Percentiles rank a stretch among this genome's conserved stretches.
Evolutionary conservation across 192 early-diverging fungal species (phyloP).

Genomic region (Umbelopsis sp.): DNA sequence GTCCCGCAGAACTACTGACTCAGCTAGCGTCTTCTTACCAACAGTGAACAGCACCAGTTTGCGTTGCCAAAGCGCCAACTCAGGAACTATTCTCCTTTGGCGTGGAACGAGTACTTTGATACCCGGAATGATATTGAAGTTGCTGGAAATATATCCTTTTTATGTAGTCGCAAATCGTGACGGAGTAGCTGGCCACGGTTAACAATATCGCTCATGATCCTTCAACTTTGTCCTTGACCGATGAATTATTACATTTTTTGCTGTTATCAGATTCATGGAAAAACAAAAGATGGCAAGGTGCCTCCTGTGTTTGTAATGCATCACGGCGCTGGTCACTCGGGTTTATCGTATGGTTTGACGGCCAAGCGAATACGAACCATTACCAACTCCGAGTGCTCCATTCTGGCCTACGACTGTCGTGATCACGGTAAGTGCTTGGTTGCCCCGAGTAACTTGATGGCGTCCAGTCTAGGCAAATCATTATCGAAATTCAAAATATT

Average conservation of each 20-base stretch:
- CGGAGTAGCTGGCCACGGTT: too few relatives aligned
- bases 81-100: slow-evolving; percentile 42
- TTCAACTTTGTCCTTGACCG: neutral
- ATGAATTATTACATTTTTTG: slow-evolving; percentile 44
- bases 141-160: slow-evolving; percentile 45
- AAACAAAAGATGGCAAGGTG: slow-evolving; percentile 33
- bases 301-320: slow-evolving; percentile 74
- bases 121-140: slow-evolving; percentile 38
- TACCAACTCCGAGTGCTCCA: slow-evolving; percentile 38
- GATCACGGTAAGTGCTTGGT: slow-evolving; percentile 64
- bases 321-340: slow-evolving; percentile 80
- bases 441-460: neutral
- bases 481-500: slow-evolving; percentile 1
- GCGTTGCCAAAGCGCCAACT: neutral
- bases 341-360: slow-evolving; percentile 67
- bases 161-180: neutral
- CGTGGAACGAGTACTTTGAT: slow-evolving; percentile 63
- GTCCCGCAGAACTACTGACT: neutral
- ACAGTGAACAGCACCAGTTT: neutral
- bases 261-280: slow-evolving; percentile 42
- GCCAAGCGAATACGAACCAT: slow-evolving; percentile 52
- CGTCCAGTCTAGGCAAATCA: too few relatives aligned
- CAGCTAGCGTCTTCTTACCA: neutral
- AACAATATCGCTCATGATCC: slow-evolving; percentile 14
- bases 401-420: slow-evolving; percentile 71